These are phyloP conservation scores for Ustilago nuda DNA, from an alignment of 1,284 basidiomycete genomes.

Conservation along the genomic window DNA sequence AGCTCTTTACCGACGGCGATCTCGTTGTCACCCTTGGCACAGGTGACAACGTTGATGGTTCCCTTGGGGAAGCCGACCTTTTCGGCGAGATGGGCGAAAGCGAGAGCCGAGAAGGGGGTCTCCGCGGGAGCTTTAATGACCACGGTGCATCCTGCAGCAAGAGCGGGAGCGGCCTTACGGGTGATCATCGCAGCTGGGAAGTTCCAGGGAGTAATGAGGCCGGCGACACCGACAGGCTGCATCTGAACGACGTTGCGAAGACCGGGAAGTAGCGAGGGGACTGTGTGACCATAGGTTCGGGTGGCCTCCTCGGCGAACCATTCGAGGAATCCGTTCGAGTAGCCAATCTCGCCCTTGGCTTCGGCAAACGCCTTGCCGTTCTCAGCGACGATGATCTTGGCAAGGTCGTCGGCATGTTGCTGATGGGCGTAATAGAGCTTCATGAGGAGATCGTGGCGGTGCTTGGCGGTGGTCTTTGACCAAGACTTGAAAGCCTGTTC, in stretches of 20 bases:
- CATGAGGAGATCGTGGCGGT: slow-evolving; percentile 63
- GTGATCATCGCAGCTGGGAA: slow-evolving; percentile 74
- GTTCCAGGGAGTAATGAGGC: slow-evolving; percentile 70
- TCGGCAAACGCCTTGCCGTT: slow-evolving; percentile 67
- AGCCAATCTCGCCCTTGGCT: slow-evolving; percentile 66
- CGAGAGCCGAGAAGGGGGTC: slow-evolving; percentile 92
- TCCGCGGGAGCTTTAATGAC: slow-evolving; percentile 97
- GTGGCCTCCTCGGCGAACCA: slow-evolving; percentile 65
- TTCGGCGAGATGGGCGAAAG: slow-evolving; percentile 83
- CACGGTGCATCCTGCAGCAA: slow-evolving; percentile 91
- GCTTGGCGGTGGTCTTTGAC: slow-evolving; percentile 64
- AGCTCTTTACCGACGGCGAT: slow-evolving; percentile 79
- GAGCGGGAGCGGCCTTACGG: slow-evolving; percentile 85
- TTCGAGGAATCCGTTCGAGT: slow-evolving; percentile 66
- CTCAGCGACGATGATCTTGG: slow-evolving; percentile 67
- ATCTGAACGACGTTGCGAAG: slow-evolving; percentile 85
- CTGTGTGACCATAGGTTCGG: slow-evolving; percentile 76
- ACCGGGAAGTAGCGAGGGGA: slow-evolving; percentile 80
- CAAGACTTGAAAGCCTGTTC: slow-evolving; percentile 58
- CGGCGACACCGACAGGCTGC: slow-evolving; percentile 83
- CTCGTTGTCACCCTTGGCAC: slow-evolving; percentile 79
- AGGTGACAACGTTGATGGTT: slow-evolving; percentile 93
- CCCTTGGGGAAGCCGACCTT: slow-evolving; percentile 93
- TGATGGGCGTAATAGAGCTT: slow-evolving; percentile 61
- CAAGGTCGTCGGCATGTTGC: slow-evolving; percentile 63